phyloP scores from a whole-genome alignment of 768 basidiomycete species.

The Boletus insuetus region DNA sequence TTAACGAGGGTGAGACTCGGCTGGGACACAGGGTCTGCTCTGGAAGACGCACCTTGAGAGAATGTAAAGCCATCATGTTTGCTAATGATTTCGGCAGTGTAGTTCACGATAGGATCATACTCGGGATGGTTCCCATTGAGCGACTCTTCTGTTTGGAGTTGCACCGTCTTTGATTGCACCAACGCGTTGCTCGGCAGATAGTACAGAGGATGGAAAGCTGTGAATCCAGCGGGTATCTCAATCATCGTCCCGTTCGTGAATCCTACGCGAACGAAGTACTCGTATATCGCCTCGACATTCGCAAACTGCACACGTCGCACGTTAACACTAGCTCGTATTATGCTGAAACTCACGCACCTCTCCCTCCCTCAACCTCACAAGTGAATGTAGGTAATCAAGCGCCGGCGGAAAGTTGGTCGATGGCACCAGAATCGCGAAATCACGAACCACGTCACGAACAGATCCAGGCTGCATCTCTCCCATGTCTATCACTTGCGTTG shows the following conservation, averaged over 20 bases:
- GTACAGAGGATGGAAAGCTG: background rate
- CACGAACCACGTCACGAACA: background rate
- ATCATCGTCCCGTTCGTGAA: background rate
- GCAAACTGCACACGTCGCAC: background rate
- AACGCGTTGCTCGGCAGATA: background rate
- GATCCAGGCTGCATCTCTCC: background rate
- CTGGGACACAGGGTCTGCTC: too few species aligned
- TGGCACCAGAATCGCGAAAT: conserved; percentile 14
- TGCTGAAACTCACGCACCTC: background rate
- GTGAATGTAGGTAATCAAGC: background rate
- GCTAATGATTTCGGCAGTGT: background rate
- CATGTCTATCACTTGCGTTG: conserved; percentile 1
- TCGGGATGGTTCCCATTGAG: background rate
- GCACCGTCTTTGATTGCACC: background rate
- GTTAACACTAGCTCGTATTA: background rate
- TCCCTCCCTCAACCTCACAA: background rate
- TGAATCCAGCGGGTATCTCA: background rate
- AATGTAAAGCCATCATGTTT: background rate
- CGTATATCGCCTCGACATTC: background rate
- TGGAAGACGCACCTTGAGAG: background rate
- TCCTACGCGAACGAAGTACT: background rate
- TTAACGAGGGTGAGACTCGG: background rate
- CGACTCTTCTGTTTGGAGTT: background rate
- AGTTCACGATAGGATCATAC: background rate
- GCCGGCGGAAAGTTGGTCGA: conserved; percentile 15